These are phyloP conservation scores for Saccharomycopsis vini DNA, from an alignment of 805 yeast species.

Conservation along the genomic window DNA sequence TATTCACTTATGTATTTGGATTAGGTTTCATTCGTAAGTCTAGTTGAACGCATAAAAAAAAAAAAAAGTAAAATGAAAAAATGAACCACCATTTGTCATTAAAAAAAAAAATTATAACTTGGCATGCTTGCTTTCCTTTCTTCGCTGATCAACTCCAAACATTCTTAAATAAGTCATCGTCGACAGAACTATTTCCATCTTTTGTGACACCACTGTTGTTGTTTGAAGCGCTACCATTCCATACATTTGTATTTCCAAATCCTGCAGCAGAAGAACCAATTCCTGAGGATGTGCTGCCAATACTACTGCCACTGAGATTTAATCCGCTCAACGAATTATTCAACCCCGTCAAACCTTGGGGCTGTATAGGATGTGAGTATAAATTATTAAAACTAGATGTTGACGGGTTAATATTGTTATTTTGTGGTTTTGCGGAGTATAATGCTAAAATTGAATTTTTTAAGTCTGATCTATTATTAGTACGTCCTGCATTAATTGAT, in stretches of 20 bases:
- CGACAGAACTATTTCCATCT: slow-evolving; percentile 26
- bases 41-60: too few species aligned
- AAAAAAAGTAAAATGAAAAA: too few species aligned
- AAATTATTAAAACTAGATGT: slow-evolving; percentile 19
- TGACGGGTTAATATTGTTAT: too few species aligned
- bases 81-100: too few species aligned
- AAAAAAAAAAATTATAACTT: too few species aligned
- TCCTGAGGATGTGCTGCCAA: not conserved
- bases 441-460: slow-evolving; percentile 87
- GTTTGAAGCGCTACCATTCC: not conserved
- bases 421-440: too few species aligned
- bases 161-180: slow-evolving; percentile 60
- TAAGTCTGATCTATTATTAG: slow-evolving; percentile 58
- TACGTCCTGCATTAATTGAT: slow-evolving; percentile 10
- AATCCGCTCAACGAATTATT: slow-evolving; percentile 14
- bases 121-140: too few species aligned
- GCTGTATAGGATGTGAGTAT: slow-evolving; percentile 14
- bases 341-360: slow-evolving; percentile 4
- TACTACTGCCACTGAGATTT: slow-evolving; percentile 8
- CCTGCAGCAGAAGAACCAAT: not conserved
- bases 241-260: slow-evolving; percentile 1
- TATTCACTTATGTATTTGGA: too few species aligned
- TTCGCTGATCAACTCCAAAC: slow-evolving; percentile 37
- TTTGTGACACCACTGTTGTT: slow-evolving; percentile 27
- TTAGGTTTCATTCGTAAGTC: too few species aligned